Conservation (phyloP, 805 yeast genomes). For the Teunomyces tritomae region DNA sequence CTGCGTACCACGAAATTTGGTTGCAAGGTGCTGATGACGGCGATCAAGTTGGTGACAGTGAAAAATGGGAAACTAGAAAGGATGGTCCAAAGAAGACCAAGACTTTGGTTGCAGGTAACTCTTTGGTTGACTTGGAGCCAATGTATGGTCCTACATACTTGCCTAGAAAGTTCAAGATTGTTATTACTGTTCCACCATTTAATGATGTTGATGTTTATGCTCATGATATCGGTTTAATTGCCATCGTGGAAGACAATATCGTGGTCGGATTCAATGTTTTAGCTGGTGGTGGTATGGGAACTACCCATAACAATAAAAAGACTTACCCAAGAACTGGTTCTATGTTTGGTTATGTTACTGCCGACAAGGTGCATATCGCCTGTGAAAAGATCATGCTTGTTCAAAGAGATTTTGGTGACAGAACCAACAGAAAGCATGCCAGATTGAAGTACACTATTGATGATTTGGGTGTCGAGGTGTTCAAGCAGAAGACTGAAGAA, state of each 20-base stretch:
- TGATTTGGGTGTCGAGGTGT: conserved; percentile 85
- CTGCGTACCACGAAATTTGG: conserved; percentile 98
- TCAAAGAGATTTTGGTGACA: conserved; percentile 93
- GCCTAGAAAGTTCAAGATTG: conserved; percentile 95
- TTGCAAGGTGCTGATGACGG: conserved; percentile 76
- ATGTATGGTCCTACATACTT: conserved; percentile 80
- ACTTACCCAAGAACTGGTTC: conserved; percentile 96
- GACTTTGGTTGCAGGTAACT: conserved; percentile 81
- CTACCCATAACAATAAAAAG: conserved; percentile 94
- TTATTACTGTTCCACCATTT: conserved; percentile 91
- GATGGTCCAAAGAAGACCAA: conserved; percentile 80
- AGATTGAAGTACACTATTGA: conserved; percentile 96
- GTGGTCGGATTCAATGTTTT: conserved; percentile 81
- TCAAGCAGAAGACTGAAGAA: conserved; percentile 78
- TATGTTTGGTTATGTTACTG: conserved; percentile 69
- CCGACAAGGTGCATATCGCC: conserved; percentile 68
- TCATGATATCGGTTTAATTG: conserved; percentile 89
- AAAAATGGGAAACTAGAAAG: conserved; percentile 60
- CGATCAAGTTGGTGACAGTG: conserved; percentile 65
- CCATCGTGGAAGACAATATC: conserved; percentile 67
- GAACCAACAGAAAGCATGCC: conserved; percentile 95
- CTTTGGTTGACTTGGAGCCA: conserved; percentile 82
- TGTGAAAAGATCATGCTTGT: conserved; percentile 92
- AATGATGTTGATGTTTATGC: conserved; percentile 97
- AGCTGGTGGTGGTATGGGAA: conserved; percentile 99